Conservation (phyloP, 1,139 yeast species). For the Zygosaccharomyces pseudobailii region DNA sequence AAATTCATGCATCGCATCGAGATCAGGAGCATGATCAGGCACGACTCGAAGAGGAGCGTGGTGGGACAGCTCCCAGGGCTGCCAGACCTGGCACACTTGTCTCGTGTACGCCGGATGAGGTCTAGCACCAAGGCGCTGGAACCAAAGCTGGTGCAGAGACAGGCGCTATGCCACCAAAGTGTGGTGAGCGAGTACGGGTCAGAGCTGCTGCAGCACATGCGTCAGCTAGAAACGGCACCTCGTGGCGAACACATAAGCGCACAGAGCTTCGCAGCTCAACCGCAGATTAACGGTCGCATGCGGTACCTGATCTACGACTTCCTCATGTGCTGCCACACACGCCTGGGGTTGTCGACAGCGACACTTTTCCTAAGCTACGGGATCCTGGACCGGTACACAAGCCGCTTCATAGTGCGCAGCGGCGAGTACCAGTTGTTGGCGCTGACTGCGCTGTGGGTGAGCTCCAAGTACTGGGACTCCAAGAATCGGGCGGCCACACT, state of each 20-base stretch:
- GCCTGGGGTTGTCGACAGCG: constrained; percentile 69
- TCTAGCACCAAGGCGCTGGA: constrained; percentile 16
- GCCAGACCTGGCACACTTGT: constrained; percentile 15
- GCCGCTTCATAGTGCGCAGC: constrained; percentile 79
- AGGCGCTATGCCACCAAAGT: constrained; percentile 15
- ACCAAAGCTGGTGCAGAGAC: constrained; percentile 14
- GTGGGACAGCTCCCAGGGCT: constrained; percentile 5
- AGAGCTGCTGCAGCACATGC: constrained; percentile 14
- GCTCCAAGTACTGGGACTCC: constrained; percentile 66
- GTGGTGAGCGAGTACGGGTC: constrained; percentile 18
- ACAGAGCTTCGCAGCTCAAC: constrained; percentile 17
- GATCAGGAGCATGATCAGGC: constrained; percentile 6
- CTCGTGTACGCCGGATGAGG: constrained; percentile 17
- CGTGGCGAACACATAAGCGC: background rate
- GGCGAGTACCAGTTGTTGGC: constrained; percentile 57
- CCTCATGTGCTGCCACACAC: constrained; percentile 75
- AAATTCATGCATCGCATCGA: background rate
- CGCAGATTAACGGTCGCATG: constrained; percentile 25
- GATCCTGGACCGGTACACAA: constrained; percentile 85
- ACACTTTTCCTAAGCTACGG: constrained; percentile 78
- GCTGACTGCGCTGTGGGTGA: constrained; percentile 67
- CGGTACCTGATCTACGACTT: constrained; percentile 59
- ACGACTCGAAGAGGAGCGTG: constrained; percentile 5
- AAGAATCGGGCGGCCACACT: constrained; percentile 62
- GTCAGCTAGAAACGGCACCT: background rate